Evolutionary conservation across 176 grass and related monocot genomes (phyloP).

Genomic region (Puccinellia tenuiflora): DNA sequence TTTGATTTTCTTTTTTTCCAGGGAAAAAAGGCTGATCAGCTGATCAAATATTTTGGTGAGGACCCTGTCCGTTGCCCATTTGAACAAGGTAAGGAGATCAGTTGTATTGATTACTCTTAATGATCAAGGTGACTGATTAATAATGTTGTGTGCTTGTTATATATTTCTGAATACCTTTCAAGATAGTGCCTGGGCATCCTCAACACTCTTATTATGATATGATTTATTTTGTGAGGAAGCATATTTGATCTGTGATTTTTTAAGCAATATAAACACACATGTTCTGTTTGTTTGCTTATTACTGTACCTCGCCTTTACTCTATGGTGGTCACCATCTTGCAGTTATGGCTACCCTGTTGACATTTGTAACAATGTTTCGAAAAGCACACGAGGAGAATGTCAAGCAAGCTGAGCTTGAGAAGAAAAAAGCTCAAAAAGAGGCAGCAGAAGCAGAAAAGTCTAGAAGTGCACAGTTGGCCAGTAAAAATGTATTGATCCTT

Average conservation of each 20-base stretch:
- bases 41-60: conserved; percentile 95
- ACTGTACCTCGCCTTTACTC: neutral
- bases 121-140: neutral
- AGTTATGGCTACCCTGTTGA: conserved; percentile 85
- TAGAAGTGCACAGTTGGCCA: conserved; percentile 36
- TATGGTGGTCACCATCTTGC: conserved; percentile 31
- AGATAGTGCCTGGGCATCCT: neutral
- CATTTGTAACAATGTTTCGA: conserved; percentile 83
- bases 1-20: conserved; percentile 35
- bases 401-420: conserved; percentile 92
- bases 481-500: conserved; percentile 55
- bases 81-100: conserved; percentile 69
- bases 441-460: conserved; percentile 66
- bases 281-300: conserved; percentile 18
- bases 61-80: conserved; percentile 96
- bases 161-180: neutral
- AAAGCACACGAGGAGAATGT: conserved; percentile 88
- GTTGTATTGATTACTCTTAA: neutral
- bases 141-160: neutral
- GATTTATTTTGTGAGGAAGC: neutral
- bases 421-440: conserved; percentile 86
- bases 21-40: conserved; percentile 89
- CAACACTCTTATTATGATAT: neutral
- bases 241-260: neutral
- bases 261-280: neutral